These are phyloP conservation scores for Nicotiana otophora DNA, from an alignment of 257 asterid species.

Conservation along the genomic window DNA sequence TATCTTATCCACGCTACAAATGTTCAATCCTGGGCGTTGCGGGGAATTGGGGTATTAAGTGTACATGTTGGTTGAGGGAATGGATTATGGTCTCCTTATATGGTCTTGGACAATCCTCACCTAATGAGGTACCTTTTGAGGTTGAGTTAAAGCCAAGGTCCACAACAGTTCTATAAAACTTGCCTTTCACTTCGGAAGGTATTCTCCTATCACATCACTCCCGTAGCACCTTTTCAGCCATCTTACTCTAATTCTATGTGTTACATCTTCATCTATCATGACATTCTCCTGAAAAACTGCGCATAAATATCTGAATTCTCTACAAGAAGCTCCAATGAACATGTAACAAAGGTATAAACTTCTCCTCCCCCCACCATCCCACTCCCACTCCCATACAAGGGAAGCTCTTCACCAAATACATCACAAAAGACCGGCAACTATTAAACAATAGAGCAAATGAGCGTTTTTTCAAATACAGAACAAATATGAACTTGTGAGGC, in stretches of 20 bases:
- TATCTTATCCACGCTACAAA: too few species aligned
- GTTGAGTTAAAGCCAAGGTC: neutral
- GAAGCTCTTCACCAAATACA: neutral
- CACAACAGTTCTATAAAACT: neutral
- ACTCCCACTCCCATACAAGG: neutral
- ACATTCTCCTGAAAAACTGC: too few species aligned
- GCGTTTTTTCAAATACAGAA: neutral
- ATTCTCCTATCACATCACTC: too few species aligned
- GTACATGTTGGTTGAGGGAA: neutral
- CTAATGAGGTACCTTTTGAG: neutral
- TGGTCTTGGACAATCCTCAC: neutral
- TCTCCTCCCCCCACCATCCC: neutral
- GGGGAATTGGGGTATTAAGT: too few species aligned
- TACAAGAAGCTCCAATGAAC: too few species aligned
- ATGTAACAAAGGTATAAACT: neutral
- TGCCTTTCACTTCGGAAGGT: too few species aligned
- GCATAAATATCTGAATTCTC: too few species aligned
- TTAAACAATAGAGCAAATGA: neutral
- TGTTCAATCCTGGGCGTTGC: too few species aligned
- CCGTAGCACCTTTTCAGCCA: too few species aligned
- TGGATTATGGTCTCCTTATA: neutral
- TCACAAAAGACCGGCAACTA: neutral
- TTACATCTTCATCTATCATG: too few species aligned
- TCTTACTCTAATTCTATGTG: too few species aligned
- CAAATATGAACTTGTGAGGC: neutral